These are phyloP conservation scores for Gossypium ekmanianum DNA, from an alignment of 345 rosid genomes.

Conservation along the genomic window DNA sequence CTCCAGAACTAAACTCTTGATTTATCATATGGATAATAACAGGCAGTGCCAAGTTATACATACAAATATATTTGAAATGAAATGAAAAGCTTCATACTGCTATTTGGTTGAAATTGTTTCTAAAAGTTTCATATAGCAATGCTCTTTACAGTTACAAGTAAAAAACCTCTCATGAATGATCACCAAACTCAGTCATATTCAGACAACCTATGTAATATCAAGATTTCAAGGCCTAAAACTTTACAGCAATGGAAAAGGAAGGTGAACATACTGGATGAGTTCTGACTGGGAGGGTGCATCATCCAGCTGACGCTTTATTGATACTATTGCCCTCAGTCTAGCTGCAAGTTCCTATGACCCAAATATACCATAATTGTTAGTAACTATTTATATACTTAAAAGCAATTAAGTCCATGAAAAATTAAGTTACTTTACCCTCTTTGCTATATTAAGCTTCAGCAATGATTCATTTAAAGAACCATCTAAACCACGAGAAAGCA, in stretches of 20 bases:
- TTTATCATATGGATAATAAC: background rate
- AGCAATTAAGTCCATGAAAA: background rate
- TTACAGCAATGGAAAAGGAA: background rate
- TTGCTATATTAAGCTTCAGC: slow-evolving; percentile 46
- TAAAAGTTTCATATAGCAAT: background rate
- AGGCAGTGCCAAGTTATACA: background rate
- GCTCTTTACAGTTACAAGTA: background rate
- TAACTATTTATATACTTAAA: background rate
- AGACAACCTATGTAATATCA: background rate
- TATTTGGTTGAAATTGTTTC: background rate
- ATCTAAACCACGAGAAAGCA: slow-evolving; percentile 35
- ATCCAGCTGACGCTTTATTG: slow-evolving; percentile 59
- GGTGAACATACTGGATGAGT: slow-evolving; percentile 65
- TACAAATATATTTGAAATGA: background rate
- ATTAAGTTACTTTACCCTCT: slow-evolving; percentile 41
- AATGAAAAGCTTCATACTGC: background rate
- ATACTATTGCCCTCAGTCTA: slow-evolving; percentile 44
- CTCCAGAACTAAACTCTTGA: background rate
- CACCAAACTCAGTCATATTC: background rate
- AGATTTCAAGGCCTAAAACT: background rate
- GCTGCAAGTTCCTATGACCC: slow-evolving; percentile 64
- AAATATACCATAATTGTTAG: slow-evolving; percentile 8
- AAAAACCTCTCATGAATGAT: background rate
- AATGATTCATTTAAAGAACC: slow-evolving; percentile 32
- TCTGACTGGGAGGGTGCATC: slow-evolving; percentile 72